Conservation (phyloP, 352 stramenopile species). For the Hyaloperonospora arabidopsidis region DNA sequence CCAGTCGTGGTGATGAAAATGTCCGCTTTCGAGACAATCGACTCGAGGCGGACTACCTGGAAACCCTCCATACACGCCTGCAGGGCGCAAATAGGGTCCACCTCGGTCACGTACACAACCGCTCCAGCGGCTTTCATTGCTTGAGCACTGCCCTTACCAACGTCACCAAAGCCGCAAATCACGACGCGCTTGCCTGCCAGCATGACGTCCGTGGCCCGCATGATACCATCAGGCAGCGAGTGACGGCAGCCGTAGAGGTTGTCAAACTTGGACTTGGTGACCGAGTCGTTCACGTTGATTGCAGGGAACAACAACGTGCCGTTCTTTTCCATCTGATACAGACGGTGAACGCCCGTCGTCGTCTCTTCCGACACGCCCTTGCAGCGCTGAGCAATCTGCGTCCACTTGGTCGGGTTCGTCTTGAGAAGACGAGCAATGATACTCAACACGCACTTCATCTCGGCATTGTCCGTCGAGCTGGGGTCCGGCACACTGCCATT, state of each 20-base stretch:
- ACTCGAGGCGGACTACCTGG: conserved; percentile 91
- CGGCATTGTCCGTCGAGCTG: conserved; percentile 92
- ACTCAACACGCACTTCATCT: conserved; percentile 98
- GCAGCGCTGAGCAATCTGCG: conserved; percentile 91
- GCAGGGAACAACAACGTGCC: conserved; percentile 93
- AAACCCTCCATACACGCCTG: conserved; percentile 98
- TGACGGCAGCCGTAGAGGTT: conserved; percentile 99
- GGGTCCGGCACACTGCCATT: conserved; percentile 92
- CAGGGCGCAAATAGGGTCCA: conserved; percentile 98
- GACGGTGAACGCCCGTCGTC: conserved; percentile 96
- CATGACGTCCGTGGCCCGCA: conserved; percentile 98
- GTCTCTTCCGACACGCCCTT: conserved; percentile 98
- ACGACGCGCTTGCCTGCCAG: conserved; percentile 96
- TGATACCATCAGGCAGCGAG: conserved; percentile 97
- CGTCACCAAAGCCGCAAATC: conserved; percentile 97
- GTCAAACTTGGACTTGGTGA: conserved; percentile 99
- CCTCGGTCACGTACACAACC: conserved; percentile 96
- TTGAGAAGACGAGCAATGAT: conserved; percentile 93
- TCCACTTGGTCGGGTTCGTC: conserved; percentile 95
- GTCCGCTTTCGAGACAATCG: conserved; percentile 86
- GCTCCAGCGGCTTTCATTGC: conserved; percentile 95
- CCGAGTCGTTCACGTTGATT: conserved; percentile 99
- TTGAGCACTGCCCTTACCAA: conserved; percentile 96
- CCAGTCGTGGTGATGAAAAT: conserved; percentile 99
- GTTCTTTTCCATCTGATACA: conserved; percentile 98